Base-by-base conservation (phyloP, 495 filamentous ascomycete genomes). In the Tuber magnatum region DNA sequence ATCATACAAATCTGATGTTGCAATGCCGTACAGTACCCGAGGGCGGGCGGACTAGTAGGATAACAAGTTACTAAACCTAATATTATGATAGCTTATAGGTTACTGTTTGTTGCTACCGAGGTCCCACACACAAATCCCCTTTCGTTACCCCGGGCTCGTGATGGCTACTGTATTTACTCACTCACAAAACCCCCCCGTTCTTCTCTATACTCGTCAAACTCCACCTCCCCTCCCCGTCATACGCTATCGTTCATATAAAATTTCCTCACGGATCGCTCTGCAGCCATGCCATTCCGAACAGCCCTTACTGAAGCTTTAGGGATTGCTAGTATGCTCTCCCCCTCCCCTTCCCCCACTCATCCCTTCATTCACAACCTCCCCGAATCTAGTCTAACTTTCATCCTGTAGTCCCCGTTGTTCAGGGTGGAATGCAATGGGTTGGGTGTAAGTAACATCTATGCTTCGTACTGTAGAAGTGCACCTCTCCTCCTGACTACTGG, bases 381-480 rank as follows among this genome's bases (percentile, higher is more conserved):
- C 3, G 28, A 65, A 65, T 65, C 56, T 32, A 18, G 38, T 40
- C 73, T 73, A 28, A 69, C 73, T 41, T 1, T 14, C 3, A 40
- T 40, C 5, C 24, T 18, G 44, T 79, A 95, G 93, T 97, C 78
- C 95, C 95, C 75, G 87, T 99, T n/a, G 93, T 99, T 69, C 95
- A 99, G 87, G 95, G 95, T 83, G 95, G 95, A 74, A 97, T 97
- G 93, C 94, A 97, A 89, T 92, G 90, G 90, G 89, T 86, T 70
- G 83, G 79, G 35, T 80, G 73, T 78, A 74, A 71, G 69, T 71
- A 28, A 42, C 32, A 28, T 39, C 65, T 22, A n/a, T 46, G 41
- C 32, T 43, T 6, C 24, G 22, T 43, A 14, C 3, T 35, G 14
- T 35, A 12, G 35, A 68, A 6, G 42, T 44, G 35, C 72, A 75